phyloP scores from a whole-genome alignment of 2,329 filamentous ascomycete genomes.

The Aspergillus arachidicola region DNA sequence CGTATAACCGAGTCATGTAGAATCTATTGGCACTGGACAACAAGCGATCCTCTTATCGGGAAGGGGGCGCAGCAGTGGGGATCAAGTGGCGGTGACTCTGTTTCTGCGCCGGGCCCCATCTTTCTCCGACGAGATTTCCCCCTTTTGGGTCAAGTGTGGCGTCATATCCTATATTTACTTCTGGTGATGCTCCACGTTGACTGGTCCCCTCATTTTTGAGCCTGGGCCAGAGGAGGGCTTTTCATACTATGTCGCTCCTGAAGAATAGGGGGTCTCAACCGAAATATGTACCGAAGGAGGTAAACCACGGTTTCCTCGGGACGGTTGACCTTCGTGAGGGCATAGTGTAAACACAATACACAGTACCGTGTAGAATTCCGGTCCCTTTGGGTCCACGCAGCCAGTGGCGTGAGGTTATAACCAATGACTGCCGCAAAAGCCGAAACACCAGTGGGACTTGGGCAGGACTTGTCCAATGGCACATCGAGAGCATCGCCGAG shows the following conservation, averaged over 20 bases:
- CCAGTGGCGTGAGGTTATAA: too few relatives aligned
- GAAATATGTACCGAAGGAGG: too few relatives aligned
- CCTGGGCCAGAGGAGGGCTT: not conserved
- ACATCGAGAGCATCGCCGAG: not conserved
- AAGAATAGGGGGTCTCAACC: too few relatives aligned
- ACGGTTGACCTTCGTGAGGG: too few relatives aligned
- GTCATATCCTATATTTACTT: not conserved
- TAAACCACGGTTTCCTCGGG: too few relatives aligned
- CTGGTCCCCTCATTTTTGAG: not conserved
- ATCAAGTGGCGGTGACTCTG: not conserved
- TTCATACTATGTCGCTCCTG: too few relatives aligned
- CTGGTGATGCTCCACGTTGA: not conserved
- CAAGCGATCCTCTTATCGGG: not conserved
- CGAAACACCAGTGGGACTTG: not conserved
- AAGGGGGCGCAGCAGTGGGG: conserved; percentile 1
- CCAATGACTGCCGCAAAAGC: not conserved
- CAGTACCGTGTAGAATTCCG: too few relatives aligned
- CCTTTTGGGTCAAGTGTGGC: not conserved
- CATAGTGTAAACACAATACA: too few relatives aligned
- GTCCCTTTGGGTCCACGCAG: too few relatives aligned
- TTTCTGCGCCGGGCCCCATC: not conserved
- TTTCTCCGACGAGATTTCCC: not conserved
- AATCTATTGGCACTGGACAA: not conserved
- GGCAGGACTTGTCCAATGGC: not conserved
- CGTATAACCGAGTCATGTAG: not conserved